Base-by-base conservation (phyloP, 108 stramenopile species). In the Cyclotella sp. region DNA sequence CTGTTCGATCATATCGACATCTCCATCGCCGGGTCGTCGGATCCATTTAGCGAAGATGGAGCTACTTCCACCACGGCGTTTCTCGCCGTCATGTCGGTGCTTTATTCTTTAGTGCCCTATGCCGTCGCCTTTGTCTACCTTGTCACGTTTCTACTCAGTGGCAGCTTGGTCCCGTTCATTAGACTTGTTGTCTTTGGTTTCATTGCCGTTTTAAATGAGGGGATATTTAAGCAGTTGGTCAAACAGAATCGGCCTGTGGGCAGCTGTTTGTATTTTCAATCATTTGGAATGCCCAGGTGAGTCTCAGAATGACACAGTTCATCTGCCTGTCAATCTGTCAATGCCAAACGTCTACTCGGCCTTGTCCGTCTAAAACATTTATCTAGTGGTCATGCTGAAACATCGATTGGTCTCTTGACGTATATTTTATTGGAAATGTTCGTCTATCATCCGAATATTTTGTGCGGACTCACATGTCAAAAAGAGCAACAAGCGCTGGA, bases 201-300 rank as follows among this genome's bases (percentile, higher is more conserved):
- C 43, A 64, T 75, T 59, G 61, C 69, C 0, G 24, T 75, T 11
- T 40, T 81, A 29, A 81, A 81, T 43, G 73, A 75, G 12, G 80
- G 29, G 6, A 46, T 75, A 24, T 60, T 81, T 30, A 81, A 81
- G 61, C 42, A 43, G 14, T 0, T 81, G 9, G 40, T 81, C n/a
- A 39, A 74, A 30, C 57, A 75, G 61, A 21, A 3, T 40, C 59
- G 80, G 26, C 80, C 80, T 11, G 51, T 42, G 26, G 80, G 80
- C 4, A 81, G 80, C 28, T 81, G 80, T 30, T 46, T 81, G 46
- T 75, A 81, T 24, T 81, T 81, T 43, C 27, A 70, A 43, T 75
- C 73, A 22, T 75, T 42, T 49, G 80, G 80, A 1, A 81, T 81
- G 80, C 80, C 80, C 14, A 78, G 77, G 77, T 78, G 41, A 64